phyloP scores from a whole-genome alignment of 2,329 filamentous ascomycete species.

The Fusarium miscanthi region DNA sequence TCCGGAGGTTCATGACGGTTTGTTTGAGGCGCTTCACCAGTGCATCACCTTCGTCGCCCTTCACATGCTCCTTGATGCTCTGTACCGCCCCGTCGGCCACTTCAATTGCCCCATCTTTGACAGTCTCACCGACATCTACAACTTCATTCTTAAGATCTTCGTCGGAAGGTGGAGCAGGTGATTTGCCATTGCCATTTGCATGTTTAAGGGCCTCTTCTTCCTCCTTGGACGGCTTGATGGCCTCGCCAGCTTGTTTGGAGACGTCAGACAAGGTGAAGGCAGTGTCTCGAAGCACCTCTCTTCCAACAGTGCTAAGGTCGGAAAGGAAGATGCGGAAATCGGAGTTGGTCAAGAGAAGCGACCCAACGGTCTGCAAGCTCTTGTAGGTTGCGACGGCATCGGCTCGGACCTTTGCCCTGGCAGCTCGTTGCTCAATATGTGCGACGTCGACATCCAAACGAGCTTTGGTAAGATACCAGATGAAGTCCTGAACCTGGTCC shows the following conservation, averaged over 20 bases:
- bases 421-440: constrained; percentile 45
- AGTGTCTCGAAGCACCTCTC: constrained; percentile 88
- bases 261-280: constrained; percentile 81
- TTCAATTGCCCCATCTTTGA: constrained; percentile 64
- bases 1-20: constrained; percentile 77
- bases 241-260: constrained; percentile 78
- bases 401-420: constrained; percentile 48
- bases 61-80: constrained; percentile 79
- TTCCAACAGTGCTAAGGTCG: constrained; percentile 81
- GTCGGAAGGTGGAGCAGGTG: constrained; percentile 59
- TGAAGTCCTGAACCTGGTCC: constrained; percentile 91
- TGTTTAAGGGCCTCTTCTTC: constrained; percentile 65
- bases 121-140: constrained; percentile 63
- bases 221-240: constrained; percentile 74
- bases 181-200: constrained; percentile 43
- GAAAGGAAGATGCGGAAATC: constrained; percentile 89
- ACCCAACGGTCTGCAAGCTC: constrained; percentile 84
- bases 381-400: constrained; percentile 67
- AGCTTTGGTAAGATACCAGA: constrained; percentile 86
- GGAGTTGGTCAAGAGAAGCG: constrained; percentile 86
- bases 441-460: constrained; percentile 59
- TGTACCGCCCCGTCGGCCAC: constrained; percentile 69
- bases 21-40: constrained; percentile 81
- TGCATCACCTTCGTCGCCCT: constrained; percentile 77
- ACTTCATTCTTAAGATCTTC: constrained; percentile 72